Base-by-base conservation (phyloP, 345 rosid species). In the Eucalyptus virginea region DNA sequence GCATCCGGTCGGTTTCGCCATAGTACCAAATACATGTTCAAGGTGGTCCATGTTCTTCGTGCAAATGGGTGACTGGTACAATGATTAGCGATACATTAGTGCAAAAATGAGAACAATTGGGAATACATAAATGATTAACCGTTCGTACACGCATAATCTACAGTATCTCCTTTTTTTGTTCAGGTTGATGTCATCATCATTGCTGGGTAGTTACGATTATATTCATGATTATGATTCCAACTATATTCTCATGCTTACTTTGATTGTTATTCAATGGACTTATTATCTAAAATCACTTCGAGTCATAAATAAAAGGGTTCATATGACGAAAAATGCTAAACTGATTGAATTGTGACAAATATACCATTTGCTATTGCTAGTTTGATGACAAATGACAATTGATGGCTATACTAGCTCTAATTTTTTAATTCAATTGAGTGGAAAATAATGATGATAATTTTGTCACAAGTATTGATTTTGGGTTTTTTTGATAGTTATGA, bases 351-450 rank as follows among this genome's bases (percentile, higher is more conserved):
- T 0, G 0, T 4, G 6, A 24, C 62, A 24, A 56, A 24, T 56
- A 23, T 56, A 4, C 1, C 30, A 56, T 56, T 0, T 56, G 1
- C 0, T 56, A 18, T 52, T 52, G 0, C 0, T 51, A 1, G 54
- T 18, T 51, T 17, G 1, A 51, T 51, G 1, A 51, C 0, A 52
- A 51, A 4, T 18, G 0, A 51, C 2, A 51, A 51, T 18, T 51
- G 9, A 51, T 0, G 4, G 4, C 0, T 50, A 0, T 51, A 17
- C 0, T 0, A 3, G 1, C 1, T 50, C 1, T 50, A 1, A 51
- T 51, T 51, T 52, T 52, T 52, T 7, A 52, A 19, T 52, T 52
- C 56, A 52, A 52, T 19, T 7, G 24, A 52, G 0, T 0, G 0
- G 1, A 52, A 52, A 52, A 0, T 19, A 52, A 52, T 52, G 10